Evolutionary conservation across 345 rosid genomes (phyloP).

Genomic region (Ceriops tagal): DNA sequence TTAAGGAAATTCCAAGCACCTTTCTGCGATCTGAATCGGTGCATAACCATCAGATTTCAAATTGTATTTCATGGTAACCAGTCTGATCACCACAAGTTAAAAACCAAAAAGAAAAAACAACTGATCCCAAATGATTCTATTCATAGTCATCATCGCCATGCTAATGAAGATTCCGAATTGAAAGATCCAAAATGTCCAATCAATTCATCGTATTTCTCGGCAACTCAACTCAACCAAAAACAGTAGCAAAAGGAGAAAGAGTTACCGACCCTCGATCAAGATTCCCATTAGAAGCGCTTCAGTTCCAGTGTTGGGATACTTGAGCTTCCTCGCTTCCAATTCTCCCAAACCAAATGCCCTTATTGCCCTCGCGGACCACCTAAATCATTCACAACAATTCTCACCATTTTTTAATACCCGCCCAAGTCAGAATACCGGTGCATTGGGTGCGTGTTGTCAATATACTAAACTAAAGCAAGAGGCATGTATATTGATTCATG

Average conservation of each 20-base stretch:
- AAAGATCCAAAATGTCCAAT: too few species aligned
- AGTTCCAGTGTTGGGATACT: conserved; percentile 74
- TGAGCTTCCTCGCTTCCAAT: conserved; percentile 87
- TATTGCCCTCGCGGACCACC: conserved; percentile 93
- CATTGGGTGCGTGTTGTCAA: not conserved
- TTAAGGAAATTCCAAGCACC: not conserved
- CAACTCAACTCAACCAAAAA: too few species aligned
- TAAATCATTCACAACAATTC: conserved; percentile 23
- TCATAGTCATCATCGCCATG: too few species aligned
- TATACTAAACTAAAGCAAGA: not conserved
- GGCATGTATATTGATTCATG: not conserved
- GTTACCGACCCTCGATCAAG: conserved; percentile 72
- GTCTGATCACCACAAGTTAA: too few species aligned
- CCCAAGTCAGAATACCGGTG: not conserved
- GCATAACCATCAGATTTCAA: too few species aligned
- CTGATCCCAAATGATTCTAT: too few species aligned
- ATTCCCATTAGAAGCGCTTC: conserved; percentile 90
- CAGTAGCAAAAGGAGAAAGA: not conserved
- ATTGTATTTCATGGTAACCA: too few species aligned
- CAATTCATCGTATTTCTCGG: too few species aligned
- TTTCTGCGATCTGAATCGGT: too few species aligned
- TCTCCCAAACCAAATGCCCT: conserved; percentile 78
- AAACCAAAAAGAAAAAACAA: too few species aligned
- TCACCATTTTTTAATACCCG: not conserved
- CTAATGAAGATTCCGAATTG: too few species aligned